Conservation (phyloP, 805 yeast genomes). For the Hanseniaspora taiwanica region DNA sequence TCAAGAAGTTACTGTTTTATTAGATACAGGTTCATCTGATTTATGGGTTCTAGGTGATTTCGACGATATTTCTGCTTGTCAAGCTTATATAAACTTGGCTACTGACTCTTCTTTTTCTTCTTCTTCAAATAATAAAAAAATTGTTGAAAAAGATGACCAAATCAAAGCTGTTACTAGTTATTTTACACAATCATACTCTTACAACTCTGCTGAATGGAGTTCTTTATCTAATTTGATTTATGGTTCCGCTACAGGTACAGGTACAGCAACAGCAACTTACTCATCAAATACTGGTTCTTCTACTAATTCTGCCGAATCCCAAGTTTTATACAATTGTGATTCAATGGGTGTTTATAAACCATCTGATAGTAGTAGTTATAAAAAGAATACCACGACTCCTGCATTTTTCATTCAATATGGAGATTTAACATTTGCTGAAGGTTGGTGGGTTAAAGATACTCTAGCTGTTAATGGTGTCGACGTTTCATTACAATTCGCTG, state of each 20-base stretch:
- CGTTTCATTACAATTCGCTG: slow-evolving; percentile 46
- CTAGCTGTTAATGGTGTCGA: slow-evolving; percentile 34
- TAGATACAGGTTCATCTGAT: slow-evolving; percentile 62
- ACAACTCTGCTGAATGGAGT: too few species aligned
- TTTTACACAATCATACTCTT: too few species aligned
- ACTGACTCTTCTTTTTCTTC: background rate
- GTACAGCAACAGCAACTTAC: background rate
- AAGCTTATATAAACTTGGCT: slow-evolving; percentile 1
- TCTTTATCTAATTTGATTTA: too few species aligned
- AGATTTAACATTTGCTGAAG: slow-evolving; percentile 32
- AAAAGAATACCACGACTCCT: slow-evolving; percentile 8
- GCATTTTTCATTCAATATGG: slow-evolving; percentile 29
- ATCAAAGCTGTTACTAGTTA: too few species aligned
- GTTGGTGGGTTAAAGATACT: slow-evolving; percentile 46
- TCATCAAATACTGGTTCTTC: background rate
- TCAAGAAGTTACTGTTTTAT: slow-evolving; percentile 33
- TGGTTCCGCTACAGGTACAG: background rate
- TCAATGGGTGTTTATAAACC: slow-evolving; percentile 17
- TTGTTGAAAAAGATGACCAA: background rate
- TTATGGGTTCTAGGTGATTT: slow-evolving; percentile 41
- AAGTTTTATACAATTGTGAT: slow-evolving; percentile 11
- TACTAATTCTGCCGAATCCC: background rate
- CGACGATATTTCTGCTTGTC: slow-evolving; percentile 5
- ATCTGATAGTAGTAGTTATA: slow-evolving; percentile 12
- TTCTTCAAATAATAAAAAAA: background rate